Conservation (phyloP, 2,329 filamentous ascomycete genomes). For the Dothistroma septosporum region DNA sequence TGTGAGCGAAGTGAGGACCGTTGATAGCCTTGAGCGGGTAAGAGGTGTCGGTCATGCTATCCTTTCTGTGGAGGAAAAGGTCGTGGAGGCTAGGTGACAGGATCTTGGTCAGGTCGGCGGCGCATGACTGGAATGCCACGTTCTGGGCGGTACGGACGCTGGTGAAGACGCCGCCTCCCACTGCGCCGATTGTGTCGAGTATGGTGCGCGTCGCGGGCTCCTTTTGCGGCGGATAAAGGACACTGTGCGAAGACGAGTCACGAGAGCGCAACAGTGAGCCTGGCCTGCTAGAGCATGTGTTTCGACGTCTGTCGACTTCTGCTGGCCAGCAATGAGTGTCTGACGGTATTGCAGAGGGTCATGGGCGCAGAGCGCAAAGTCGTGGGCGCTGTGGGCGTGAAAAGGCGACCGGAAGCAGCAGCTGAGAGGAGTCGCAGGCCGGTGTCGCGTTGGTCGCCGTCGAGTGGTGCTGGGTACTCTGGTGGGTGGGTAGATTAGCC, state of each 20-base stretch:
- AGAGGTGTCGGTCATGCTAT: constrained; percentile 38
- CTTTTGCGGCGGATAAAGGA: constrained; percentile 13
- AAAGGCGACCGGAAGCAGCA: constrained; percentile 4
- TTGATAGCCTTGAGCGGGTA: constrained; percentile 33
- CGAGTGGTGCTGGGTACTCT: not conserved
- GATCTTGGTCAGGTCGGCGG: constrained; percentile 29
- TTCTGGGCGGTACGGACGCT: constrained; percentile 16
- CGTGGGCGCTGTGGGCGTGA: constrained; percentile 1
- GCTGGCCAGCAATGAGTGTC: constrained; percentile 4
- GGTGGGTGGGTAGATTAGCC: not conserved
- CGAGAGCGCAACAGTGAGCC: constrained; percentile 10
- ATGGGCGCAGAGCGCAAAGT: constrained; percentile 15
- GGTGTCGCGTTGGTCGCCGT: not conserved
- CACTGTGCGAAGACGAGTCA: constrained; percentile 11
- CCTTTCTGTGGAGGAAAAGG: constrained; percentile 27
- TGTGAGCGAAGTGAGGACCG: constrained; percentile 28
- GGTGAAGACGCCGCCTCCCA: constrained; percentile 8
- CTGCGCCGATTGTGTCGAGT: constrained; percentile 12
- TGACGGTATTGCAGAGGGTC: constrained; percentile 13
- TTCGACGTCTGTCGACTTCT: constrained; percentile 4
- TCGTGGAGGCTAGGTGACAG: constrained; percentile 31
- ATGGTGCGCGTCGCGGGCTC: constrained; percentile 14
- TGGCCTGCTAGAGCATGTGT: not conserved
- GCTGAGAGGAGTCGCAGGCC: not conserved
- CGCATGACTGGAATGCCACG: constrained; percentile 35